A percentile compares a stretch with the other conserved stretches of the same genome.
phyloP scores from a whole-genome alignment of 768 basidiomycete genomes.

The Amanita molliuscula region DNA sequence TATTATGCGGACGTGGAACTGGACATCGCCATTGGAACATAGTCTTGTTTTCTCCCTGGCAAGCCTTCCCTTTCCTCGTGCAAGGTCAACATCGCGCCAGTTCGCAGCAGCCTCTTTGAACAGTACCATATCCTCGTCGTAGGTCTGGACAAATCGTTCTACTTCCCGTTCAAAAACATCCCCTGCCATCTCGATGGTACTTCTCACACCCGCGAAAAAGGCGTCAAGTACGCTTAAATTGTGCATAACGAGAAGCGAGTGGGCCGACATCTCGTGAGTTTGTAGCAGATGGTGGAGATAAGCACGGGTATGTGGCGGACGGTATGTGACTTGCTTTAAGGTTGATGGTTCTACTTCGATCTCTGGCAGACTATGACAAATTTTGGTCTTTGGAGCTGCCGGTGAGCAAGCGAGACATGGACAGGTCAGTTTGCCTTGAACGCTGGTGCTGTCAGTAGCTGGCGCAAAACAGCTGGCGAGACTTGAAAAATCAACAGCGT shows the following conservation, averaged over 20 bases:
- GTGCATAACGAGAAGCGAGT: constrained; percentile 64
- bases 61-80: constrained; percentile 69
- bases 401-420: constrained; percentile 51
- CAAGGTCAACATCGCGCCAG: constrained; percentile 61
- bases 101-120: constrained; percentile 39
- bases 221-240: constrained; percentile 58
- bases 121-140: constrained; percentile 37
- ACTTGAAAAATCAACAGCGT: constrained; percentile 49
- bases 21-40: background rate
- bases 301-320: constrained; percentile 36
- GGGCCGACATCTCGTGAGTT: constrained; percentile 87
- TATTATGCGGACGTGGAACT: background rate
- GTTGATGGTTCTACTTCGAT: constrained; percentile 11
- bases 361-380: constrained; percentile 39
- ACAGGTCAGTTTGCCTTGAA: constrained; percentile 20
- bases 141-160: constrained; percentile 34
- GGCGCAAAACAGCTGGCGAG: constrained; percentile 32
- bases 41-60: constrained; percentile 46
- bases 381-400: constrained; percentile 18
- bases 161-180: constrained; percentile 35
- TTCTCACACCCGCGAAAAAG: constrained; percentile 55
- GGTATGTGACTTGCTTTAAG: constrained; percentile 7
- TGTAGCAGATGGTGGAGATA: constrained; percentile 81
- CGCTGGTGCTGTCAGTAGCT: constrained; percentile 7
- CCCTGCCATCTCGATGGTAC: constrained; percentile 13